phyloP scores from a whole-genome alignment of 208 protist species.

The Wallacemonas sp. region DNA sequence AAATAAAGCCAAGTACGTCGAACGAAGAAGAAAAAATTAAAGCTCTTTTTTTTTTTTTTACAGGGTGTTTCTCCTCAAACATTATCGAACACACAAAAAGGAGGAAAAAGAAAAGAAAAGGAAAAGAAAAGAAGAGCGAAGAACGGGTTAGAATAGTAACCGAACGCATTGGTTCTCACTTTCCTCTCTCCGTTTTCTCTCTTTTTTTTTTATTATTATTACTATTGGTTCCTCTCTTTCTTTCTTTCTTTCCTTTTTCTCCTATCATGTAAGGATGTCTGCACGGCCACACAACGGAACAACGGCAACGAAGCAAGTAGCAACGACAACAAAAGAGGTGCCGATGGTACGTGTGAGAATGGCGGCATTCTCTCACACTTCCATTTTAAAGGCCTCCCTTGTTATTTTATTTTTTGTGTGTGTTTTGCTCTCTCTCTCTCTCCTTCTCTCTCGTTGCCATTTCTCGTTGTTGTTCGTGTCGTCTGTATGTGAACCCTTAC shows the following conservation, averaged over 20 bases:
- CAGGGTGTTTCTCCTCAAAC: too few relatives aligned
- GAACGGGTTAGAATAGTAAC: too few relatives aligned
- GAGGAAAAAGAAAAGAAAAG: conserved; percentile 14
- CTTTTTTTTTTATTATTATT: neutral
- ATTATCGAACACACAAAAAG: too few relatives aligned
- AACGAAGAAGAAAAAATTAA: conserved; percentile 11
- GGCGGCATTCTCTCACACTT: too few relatives aligned
- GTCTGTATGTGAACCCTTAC: too few relatives aligned
- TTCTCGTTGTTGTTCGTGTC: conserved; percentile 5
- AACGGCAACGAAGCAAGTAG: neutral
- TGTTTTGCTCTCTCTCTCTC: neutral
- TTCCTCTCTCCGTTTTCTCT: neutral
- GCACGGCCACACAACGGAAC: neutral
- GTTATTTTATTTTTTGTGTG: conserved; percentile 18
- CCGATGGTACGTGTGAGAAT: too few relatives aligned
- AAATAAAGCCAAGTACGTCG: too few relatives aligned
- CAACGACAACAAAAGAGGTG: too few relatives aligned
- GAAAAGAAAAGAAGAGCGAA: neutral
- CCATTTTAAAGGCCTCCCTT: neutral
- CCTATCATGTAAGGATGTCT: neutral
- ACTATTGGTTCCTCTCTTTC: neutral
- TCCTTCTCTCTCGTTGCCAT: neutral
- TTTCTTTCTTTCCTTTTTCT: neutral
- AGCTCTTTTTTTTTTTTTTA: conserved; percentile 13
- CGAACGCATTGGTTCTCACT: neutral